Base-by-base conservation (phyloP, 2,329 filamentous ascomycete species). In the Fusarium zealandicum region DNA sequence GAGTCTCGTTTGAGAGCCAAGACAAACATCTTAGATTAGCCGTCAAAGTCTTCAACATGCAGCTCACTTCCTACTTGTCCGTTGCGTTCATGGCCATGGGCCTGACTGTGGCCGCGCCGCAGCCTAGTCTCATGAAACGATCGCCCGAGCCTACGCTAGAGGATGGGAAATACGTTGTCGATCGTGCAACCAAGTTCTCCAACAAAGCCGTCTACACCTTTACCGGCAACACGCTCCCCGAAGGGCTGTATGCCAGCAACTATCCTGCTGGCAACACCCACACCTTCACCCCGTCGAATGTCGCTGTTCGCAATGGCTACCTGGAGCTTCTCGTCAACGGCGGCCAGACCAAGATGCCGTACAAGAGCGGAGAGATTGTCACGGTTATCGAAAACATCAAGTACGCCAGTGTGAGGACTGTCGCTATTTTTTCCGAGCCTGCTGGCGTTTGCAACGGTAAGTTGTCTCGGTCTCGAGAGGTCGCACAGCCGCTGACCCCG, bases 401-500 rank as follows among this genome's bases (percentile, higher is more conserved):
- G 37, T 69, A 71, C 38, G 70, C 69, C 6, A 70, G 68, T 16
- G 65, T 71, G 5, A 54, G 69, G 9, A 70, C 68, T 1, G 59
- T 63, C 0, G 69, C 69, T 3, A 71, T 72, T 13, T 49, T 72
- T 1, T 69, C 52, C 3, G 66, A 70, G 8, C 60, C 68, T 30
- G 44, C 61, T 25, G 69, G 69, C 14, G 69, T 71, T 42, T 71
- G 69, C 55, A 72, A 72, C 10, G 69, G 70, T 70, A 50, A 17
- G 25, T 12, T 13, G 11, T n/a, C n/a, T 6, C 4, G 9, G 33
- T 6, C 20, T 12, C n/a, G 14, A 5, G 20, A 22, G 20, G 20
- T 8, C 22, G 9, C 9, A 25, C 22, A 25, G 22, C 22, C 22
- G 9, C 27, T 52, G 1, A 59, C 12, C 2, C 0, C 12, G 0